Evolutionary conservation across 2,329 filamentous ascomycete genomes (phyloP).

Genomic region (Thyridium curvatum): DNA sequence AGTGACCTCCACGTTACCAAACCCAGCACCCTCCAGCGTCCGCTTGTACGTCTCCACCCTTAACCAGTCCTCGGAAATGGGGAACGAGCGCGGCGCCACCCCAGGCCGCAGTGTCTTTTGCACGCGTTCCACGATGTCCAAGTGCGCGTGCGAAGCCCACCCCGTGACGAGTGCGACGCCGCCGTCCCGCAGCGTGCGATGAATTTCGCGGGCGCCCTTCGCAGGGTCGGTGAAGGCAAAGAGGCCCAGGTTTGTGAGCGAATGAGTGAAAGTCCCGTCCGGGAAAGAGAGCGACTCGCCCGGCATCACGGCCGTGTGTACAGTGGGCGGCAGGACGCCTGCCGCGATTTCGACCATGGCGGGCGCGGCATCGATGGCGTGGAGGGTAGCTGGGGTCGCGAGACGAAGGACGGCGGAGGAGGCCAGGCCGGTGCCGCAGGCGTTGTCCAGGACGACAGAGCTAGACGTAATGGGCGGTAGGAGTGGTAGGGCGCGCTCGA

Average conservation of each 20-base stretch:
- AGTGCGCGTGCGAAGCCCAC: slow-evolving; percentile 7
- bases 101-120: too few species aligned
- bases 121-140: too few species aligned
- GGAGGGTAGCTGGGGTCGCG: not conserved
- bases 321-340: slow-evolving; percentile 2
- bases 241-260: slow-evolving; percentile 30
- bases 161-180: slow-evolving; percentile 28
- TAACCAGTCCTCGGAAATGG: too few species aligned
- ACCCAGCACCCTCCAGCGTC: too few species aligned
- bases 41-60: too few species aligned
- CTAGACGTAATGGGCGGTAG: slow-evolving; percentile 2
- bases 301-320: slow-evolving; percentile 9
- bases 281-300: slow-evolving; percentile 16
- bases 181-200: slow-evolving; percentile 26
- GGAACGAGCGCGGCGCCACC: too few species aligned
- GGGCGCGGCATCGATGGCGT: slow-evolving; percentile 11
- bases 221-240: slow-evolving; percentile 23
- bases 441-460: slow-evolving; percentile 17
- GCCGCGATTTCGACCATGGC: slow-evolving; percentile 14
- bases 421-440: slow-evolving; percentile 17
- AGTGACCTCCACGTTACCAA: too few species aligned
- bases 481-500: slow-evolving; percentile 2
- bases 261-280: slow-evolving; percentile 26
- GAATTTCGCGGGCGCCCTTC: slow-evolving; percentile 26
- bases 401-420: slow-evolving; percentile 5